Percentiles rank a stretch among this genome's conserved stretches.
Conservation (phyloP, 2,329 filamentous ascomycete genomes). For the Orbilia javanica region DNA sequence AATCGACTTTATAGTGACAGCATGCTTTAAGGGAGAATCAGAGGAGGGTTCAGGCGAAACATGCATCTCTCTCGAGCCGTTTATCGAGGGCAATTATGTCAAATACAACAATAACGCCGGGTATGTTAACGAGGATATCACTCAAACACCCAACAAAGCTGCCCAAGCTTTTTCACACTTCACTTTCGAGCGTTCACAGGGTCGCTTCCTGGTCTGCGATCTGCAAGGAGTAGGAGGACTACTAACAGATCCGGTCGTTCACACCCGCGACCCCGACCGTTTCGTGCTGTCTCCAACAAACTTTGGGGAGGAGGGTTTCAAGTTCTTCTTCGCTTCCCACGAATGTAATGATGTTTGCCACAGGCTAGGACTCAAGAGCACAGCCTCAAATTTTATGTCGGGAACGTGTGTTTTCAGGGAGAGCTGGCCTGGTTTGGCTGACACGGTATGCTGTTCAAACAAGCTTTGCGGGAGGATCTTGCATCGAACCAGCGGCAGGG, state of each 20-base stretch:
- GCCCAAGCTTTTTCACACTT: conserved; percentile 67
- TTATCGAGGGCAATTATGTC: conserved; percentile 64
- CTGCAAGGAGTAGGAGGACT: conserved; percentile 65
- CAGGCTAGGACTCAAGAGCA: conserved; percentile 63
- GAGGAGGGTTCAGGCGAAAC: conserved; percentile 6
- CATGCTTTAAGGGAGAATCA: conserved; percentile 62
- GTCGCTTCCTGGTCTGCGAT: conserved; percentile 64
- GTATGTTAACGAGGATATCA: conserved; percentile 28
- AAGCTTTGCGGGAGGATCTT: conserved; percentile 66
- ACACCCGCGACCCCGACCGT: conserved; percentile 63
- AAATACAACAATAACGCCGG: conserved; percentile 66
- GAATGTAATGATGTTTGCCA: conserved; percentile 64
- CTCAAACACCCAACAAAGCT: conserved; percentile 60
- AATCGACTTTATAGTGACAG: conserved; percentile 64
- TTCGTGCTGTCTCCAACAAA: conserved; percentile 64
- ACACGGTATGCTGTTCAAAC: conserved; percentile 65
- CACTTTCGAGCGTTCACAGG: conserved; percentile 66
- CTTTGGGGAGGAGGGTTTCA: conserved; percentile 64
- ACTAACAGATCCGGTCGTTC: conserved; percentile 66
- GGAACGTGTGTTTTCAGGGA: conserved; percentile 62
- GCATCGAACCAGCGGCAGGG: conserved; percentile 58
- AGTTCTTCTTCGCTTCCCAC: conserved; percentile 65
- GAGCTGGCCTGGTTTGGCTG: conserved; percentile 63
- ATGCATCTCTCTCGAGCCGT: conserved; percentile 65
- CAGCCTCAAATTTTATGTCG: conserved; percentile 57